Evolutionary conservation across 2,329 filamentous ascomycete species (phyloP).

Genomic region (Hypoxylon rubiginosum): DNA sequence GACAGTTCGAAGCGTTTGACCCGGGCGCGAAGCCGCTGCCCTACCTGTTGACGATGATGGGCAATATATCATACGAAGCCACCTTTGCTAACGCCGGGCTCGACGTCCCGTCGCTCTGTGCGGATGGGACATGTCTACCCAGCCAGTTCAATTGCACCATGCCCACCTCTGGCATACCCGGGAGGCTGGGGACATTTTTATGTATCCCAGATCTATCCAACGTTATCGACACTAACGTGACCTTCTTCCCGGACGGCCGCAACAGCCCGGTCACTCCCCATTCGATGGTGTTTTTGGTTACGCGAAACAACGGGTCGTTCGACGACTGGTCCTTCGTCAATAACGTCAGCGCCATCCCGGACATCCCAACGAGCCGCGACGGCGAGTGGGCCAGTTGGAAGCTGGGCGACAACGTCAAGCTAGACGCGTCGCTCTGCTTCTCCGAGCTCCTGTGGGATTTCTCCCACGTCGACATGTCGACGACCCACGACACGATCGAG

Average conservation of each 20-base stretch:
- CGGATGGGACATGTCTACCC: constrained; percentile 32
- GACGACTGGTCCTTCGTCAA: constrained; percentile 28
- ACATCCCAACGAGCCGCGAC: constrained; percentile 11
- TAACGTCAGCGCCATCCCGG: constrained; percentile 17
- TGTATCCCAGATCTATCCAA: constrained; percentile 35
- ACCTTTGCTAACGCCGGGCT: constrained; percentile 34
- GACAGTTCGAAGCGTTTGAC: constrained; percentile 19
- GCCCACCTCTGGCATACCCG: constrained; percentile 18
- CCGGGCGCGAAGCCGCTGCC: constrained; percentile 23
- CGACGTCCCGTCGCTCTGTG: constrained; percentile 28
- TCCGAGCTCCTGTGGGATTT: constrained; percentile 33
- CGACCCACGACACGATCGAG: constrained; percentile 32
- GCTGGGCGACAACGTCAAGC: constrained; percentile 12
- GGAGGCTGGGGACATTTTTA: constrained; percentile 22
- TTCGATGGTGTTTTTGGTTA: constrained; percentile 30
- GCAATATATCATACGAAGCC: constrained; percentile 36
- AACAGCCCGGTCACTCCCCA: constrained; percentile 26
- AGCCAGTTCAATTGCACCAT: constrained; percentile 42
- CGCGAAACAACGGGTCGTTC: constrained; percentile 27
- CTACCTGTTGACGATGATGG: constrained; percentile 25
- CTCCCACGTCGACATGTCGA: constrained; percentile 40
- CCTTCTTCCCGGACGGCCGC: constrained; percentile 24
- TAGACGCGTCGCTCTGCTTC: constrained; percentile 31
- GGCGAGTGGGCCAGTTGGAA: constrained; percentile 31
- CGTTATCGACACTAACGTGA: constrained; percentile 23